Evolutionary conservation across 169 alveolate species (phyloP), one percentile per base, ranked within the genome.

Genomic region (Cryptosporidium muris): DNA sequence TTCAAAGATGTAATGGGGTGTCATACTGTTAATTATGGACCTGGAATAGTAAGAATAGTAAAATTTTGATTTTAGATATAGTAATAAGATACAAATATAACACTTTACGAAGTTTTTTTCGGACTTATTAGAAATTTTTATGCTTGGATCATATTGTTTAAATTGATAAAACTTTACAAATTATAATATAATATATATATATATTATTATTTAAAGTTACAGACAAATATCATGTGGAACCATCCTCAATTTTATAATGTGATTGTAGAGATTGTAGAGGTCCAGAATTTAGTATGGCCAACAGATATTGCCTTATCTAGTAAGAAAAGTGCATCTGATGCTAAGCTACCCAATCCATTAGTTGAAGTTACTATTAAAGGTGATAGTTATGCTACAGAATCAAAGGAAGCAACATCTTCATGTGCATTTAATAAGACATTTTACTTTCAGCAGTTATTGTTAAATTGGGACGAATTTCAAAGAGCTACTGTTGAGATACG

Each of bases 211-310:
- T 2, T 12, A 9, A 62, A 1, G n/a, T 11, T 49, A 62, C 42
- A 62, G 48, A 1, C 2, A 60, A 74, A 54, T 16, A 74, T 74
- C 63, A 58, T 74, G 45, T 74, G 85, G 85, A 68, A 68, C 92
- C 91, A 82, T 93, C 68, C 42, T n/a, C 89, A 63, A 34, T 40
- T 53, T 47, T 81, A 81, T 37, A 64, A 56, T 67, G 82, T 81
- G 43, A 81, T 65, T 42, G 89, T 81, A 64, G 89, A 81, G 49
- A 51, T 81, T 12, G 9, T 64, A n/a, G 89, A 81, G 34, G 82
- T 81, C 16, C 89, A 81, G 36, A 67, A 81, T 42, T 40, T 81
- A 40, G 74, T 56, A 25, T 81, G 89, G 89, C 85, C 85, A 16
- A 43, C 48, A 58, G 85, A 58, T 34, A 74, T 74, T n/a, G 85